Evolutionary conservation across 768 basidiomycete species (phyloP).

Genomic region (Neoboletus subvelutipes): DNA sequence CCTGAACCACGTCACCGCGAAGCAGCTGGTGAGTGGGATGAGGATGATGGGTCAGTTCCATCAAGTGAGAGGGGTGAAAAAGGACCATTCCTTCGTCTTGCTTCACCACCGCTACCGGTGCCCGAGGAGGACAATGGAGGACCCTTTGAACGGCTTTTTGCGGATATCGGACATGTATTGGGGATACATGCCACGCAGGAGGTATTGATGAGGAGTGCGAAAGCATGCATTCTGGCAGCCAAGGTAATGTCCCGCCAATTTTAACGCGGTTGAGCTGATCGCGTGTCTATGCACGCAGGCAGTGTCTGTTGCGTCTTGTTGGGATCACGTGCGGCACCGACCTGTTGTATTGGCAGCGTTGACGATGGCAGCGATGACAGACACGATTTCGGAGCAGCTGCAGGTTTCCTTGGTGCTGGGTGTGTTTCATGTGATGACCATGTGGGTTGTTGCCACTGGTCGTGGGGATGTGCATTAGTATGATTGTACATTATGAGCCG

Average conservation of each 20-base stretch:
- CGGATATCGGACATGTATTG: background rate
- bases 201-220: conserved; percentile 30
- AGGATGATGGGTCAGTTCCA: background rate
- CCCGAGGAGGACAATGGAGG: background rate
- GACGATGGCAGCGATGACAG: conserved; percentile 40
- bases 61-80: conserved; percentile 13
- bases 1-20: conserved; percentile 6
- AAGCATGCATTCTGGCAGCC: conserved; percentile 35
- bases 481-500: background rate
- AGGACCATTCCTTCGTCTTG: conserved; percentile 16
- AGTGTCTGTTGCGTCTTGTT: conserved; percentile 23
- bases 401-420: conserved; percentile 39
- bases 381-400: conserved; percentile 46
- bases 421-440: conserved; percentile 37
- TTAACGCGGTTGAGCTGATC: background rate
- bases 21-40: background rate
- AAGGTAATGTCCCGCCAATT: conserved; percentile 29
- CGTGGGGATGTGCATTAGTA: background rate
- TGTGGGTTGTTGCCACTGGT: conserved; percentile 22
- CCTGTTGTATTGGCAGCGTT: conserved; percentile 28
- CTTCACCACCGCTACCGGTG: conserved; percentile 2
- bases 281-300: conserved; percentile 14
- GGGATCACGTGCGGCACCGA: conserved; percentile 26
- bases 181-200: conserved; percentile 16
- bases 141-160: background rate